Evolutionary conservation across 495 filamentous ascomycete species (phyloP), one percentile per base, ranked within the genome.

Genomic region (Penicillium alfredii): DNA sequence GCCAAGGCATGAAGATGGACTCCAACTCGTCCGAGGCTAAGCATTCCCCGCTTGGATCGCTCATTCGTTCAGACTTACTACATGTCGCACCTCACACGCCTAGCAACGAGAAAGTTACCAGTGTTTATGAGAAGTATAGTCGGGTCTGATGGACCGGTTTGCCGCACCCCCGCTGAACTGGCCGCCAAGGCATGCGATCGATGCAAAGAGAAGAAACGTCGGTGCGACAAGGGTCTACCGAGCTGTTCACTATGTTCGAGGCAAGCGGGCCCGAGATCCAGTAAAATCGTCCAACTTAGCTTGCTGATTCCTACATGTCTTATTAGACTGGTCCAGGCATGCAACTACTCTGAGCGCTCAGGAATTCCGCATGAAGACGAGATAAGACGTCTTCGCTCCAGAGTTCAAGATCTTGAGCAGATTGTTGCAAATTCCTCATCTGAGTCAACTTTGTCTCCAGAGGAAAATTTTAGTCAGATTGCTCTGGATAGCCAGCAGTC

Each of bases 191-290:
- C 33, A 6, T 47, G 44, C 24, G 30, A 8, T 17, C 32, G 29
- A 13, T 47, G 44, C 25, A 42, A 35, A 17, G 22, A 16, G 10
- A 19, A 25, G 16, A 47, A 47, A 38, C 21, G 44, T 7, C 33
- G 33, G 30, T 47, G 44, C 39, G 38, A 47, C 29, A 47, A 47
- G 22, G 31, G 23, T 10, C 32, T 47, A 16, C 44, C 44, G 2
- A 35, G 19, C 11, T 47, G 44, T 18, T 40, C 40, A 7, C 22
- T 19, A 10, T 49, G 44, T 4, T 24, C n/a, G 22, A 24, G n/a
- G 22, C n/a, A 2, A 24, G 22, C n/a, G n/a, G n/a, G 22, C 22
- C n/a, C 22, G 22, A n/a, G n/a, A n/a, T n/a, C n/a, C n/a, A n/a
- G n/a, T n/a, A n/a, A n/a, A n/a, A n/a, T n/a, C n/a, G n/a, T n/a